phyloP scores from a whole-genome alignment of 1,284 basidiomycete species.

The Inonotus obliquus region DNA sequence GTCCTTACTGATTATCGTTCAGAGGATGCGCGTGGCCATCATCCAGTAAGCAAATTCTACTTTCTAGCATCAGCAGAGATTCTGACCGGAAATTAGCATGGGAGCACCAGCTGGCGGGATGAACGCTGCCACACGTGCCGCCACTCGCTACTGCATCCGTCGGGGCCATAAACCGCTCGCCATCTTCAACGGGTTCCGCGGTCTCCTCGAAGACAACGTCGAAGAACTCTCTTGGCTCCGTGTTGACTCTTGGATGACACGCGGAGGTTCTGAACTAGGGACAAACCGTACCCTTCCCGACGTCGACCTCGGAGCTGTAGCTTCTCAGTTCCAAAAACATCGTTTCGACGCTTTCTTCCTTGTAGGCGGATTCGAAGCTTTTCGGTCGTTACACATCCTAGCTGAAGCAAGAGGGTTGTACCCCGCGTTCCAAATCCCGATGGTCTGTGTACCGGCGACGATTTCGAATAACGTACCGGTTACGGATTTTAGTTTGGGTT shows the following conservation, averaged over 20 bases:
- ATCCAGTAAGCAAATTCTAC: slow-evolving; percentile 2
- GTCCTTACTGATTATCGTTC: slow-evolving; percentile 2
- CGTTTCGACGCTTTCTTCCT: slow-evolving; percentile 80
- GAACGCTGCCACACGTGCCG: slow-evolving; percentile 96
- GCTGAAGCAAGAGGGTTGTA: slow-evolving; percentile 81
- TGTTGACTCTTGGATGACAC: slow-evolving; percentile 94
- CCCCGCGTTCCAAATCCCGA: slow-evolving; percentile 89
- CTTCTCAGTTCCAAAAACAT: slow-evolving; percentile 87
- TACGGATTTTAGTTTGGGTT: slow-evolving; percentile 93
- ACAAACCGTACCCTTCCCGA: slow-evolving; percentile 91
- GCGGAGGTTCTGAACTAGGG: slow-evolving; percentile 97
- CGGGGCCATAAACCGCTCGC: slow-evolving; percentile 90
- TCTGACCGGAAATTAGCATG: slow-evolving; percentile 47
- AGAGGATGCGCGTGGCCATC: slow-evolving; percentile 19
- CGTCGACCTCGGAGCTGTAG: slow-evolving; percentile 81
- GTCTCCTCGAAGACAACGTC: slow-evolving; percentile 87
- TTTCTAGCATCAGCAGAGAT: slow-evolving; percentile 2
- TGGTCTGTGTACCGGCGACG: slow-evolving; percentile 91
- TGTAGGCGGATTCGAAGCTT: slow-evolving; percentile 96
- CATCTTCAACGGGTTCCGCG: slow-evolving; percentile 94
- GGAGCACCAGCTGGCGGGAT: slow-evolving; percentile 98
- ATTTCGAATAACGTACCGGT: slow-evolving; percentile 98
- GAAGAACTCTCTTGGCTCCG: slow-evolving; percentile 91
- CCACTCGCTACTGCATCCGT: slow-evolving; percentile 88
- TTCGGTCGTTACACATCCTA: slow-evolving; percentile 73